phyloP scores from a whole-genome alignment of 768 basidiomycete genomes.

The Leccinum barrowsii region DNA sequence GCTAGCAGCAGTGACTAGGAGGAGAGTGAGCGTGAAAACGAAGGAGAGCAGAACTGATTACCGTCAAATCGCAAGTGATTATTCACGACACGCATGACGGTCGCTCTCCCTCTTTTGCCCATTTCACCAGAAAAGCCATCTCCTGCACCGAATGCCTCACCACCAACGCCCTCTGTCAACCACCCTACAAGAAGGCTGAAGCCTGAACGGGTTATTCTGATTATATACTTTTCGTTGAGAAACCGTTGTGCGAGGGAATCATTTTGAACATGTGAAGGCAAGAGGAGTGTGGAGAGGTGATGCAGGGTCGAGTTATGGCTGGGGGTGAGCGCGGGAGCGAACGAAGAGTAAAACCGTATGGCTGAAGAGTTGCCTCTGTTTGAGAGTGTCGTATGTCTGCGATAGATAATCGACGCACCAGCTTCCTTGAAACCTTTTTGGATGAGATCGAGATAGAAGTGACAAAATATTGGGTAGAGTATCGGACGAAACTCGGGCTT shows the following conservation, averaged over 20 bases:
- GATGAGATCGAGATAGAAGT: constrained; percentile 94
- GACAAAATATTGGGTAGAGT: constrained; percentile 92
- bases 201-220: constrained; percentile 87
- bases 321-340: constrained; percentile 62
- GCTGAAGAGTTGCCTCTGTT: constrained; percentile 43
- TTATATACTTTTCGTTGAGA: constrained; percentile 84
- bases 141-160: constrained; percentile 78
- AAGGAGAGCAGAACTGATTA: constrained; percentile 32
- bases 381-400: neutral
- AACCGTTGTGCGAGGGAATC: constrained; percentile 83
- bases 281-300: constrained; percentile 73
- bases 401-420: constrained; percentile 46
- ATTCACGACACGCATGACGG: constrained; percentile 92
- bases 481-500: constrained; percentile 94
- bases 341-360: constrained; percentile 66
- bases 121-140: constrained; percentile 77
- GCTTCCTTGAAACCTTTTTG: constrained; percentile 88
- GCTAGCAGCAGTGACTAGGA: constrained; percentile 65
- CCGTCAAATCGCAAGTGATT: constrained; percentile 90
- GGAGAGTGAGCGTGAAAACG: constrained; percentile 18
- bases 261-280: constrained; percentile 80
- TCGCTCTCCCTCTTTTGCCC: constrained; percentile 81
- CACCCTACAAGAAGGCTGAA: constrained; percentile 92
- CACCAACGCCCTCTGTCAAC: constrained; percentile 89
- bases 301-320: constrained; percentile 69